Conservation (phyloP, 257 asterid species). For the Agastache rugosa region DNA sequence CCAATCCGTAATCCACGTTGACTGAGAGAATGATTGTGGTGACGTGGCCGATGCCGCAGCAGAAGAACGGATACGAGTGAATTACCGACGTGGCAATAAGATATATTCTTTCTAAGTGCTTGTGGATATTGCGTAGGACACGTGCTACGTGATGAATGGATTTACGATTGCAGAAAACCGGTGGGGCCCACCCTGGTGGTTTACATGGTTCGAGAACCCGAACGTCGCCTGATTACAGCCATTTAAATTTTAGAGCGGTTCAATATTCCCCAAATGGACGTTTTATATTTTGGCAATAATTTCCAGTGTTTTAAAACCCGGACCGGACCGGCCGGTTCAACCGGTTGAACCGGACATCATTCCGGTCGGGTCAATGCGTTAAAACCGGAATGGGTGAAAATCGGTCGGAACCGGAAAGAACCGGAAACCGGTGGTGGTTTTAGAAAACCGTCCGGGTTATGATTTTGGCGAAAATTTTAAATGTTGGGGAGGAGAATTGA, state of each 20-base stretch:
- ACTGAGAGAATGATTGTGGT: neutral
- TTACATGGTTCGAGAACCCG: slow-evolving; percentile 17
- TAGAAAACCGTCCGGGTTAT: too few species aligned
- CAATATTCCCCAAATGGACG: neutral
- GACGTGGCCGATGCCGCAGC: slow-evolving; percentile 48
- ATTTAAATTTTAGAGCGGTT: neutral
- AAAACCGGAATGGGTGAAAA: too few species aligned
- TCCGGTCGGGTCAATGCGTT: too few species aligned
- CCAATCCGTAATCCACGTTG: slow-evolving; percentile 18
- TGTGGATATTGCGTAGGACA: slow-evolving; percentile 31
- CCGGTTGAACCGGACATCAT: too few species aligned
- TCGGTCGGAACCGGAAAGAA: too few species aligned
- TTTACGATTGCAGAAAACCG: neutral
- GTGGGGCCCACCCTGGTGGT: slow-evolving; percentile 25
- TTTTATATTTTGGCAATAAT: too few species aligned
- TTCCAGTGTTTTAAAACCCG: too few species aligned
- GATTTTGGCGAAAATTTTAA: too few species aligned
- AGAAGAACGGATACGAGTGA: neutral
- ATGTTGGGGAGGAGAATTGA: too few species aligned
- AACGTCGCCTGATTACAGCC: slow-evolving; percentile 40
- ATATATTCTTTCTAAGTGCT: slow-evolving; percentile 17
- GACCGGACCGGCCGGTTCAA: too few species aligned
- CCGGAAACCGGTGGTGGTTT: too few species aligned
- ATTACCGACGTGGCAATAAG: slow-evolving; percentile 39
- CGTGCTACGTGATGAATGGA: slow-evolving; percentile 33